phyloP scores from a whole-genome alignment of 495 filamentous ascomycete species.

The Podospora conica region DNA sequence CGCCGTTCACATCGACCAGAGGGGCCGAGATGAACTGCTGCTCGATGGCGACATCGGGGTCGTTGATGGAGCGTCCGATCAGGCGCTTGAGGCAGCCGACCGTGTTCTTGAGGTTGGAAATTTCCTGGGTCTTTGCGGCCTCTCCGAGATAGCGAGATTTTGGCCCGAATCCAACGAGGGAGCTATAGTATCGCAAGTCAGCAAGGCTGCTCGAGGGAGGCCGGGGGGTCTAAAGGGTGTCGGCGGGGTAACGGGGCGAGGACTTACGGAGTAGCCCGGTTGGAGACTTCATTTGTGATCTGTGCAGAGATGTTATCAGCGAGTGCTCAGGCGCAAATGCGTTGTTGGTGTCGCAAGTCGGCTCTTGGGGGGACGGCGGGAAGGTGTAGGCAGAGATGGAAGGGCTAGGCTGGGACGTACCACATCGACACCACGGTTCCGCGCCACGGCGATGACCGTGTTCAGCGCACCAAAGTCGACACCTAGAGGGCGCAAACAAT shows the following conservation, averaged over 20 bases:
- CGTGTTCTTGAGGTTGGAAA: conserved; percentile 99
- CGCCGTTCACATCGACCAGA: conserved; percentile 84
- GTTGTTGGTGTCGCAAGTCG: background rate
- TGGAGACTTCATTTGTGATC: conserved; percentile 99
- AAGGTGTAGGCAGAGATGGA: background rate
- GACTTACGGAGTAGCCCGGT: conserved; percentile 93
- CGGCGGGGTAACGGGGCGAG: conserved; percentile 8
- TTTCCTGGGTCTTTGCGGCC: conserved; percentile 95
- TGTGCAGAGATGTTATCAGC: conserved; percentile 26
- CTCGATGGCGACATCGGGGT: conserved; percentile 90
- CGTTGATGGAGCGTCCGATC: conserved; percentile 73
- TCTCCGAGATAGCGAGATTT: conserved; percentile 92
- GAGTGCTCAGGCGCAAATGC: background rate
- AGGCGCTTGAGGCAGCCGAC: conserved; percentile 88
- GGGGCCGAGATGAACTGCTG: conserved; percentile 82
- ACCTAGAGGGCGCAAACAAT: conserved; percentile 40
- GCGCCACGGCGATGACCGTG: conserved; percentile 93
- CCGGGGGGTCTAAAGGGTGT: background rate
- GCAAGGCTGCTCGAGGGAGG: conserved; percentile 17
- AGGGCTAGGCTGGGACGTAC: conserved; percentile 53
- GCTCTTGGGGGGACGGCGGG: background rate
- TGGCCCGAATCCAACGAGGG: conserved; percentile 90
- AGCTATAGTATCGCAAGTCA: conserved; percentile 47
- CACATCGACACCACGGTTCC: conserved; percentile 98
- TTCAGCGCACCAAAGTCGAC: conserved; percentile 96